Evolutionary conservation across 169 alveolate genomes (phyloP).

Genomic region (Plasmodium adleri): DNA sequence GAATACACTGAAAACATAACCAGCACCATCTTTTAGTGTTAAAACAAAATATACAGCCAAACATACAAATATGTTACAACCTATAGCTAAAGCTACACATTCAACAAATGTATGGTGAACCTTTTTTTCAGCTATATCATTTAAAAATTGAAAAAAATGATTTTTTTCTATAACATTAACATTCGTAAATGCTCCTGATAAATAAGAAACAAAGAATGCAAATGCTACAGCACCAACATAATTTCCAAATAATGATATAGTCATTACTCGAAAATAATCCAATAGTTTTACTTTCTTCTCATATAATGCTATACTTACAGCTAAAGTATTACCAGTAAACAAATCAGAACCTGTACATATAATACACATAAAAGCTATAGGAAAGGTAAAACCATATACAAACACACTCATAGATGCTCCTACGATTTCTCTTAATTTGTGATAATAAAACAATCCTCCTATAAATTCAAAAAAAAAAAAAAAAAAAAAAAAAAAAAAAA

Average conservation of each 20-base stretch:
- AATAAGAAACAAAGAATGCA: constrained; percentile 78
- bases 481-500: background rate
- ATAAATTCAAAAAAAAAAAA: background rate
- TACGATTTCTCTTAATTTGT: constrained; percentile 53
- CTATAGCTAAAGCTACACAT: constrained; percentile 79
- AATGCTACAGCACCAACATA: constrained; percentile 81
- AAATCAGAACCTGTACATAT: constrained; percentile 86
- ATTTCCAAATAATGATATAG: constrained; percentile 82
- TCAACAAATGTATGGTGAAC: constrained; percentile 77
- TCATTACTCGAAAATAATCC: constrained; percentile 71
- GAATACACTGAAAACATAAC: constrained; percentile 75
- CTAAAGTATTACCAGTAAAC: constrained; percentile 84
- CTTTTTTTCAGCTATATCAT: constrained; percentile 65
- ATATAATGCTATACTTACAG: constrained; percentile 76
- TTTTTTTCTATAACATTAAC: background rate
- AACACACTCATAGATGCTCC: constrained; percentile 52
- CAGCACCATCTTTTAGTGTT: constrained; percentile 74
- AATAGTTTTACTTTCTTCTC: constrained; percentile 35
- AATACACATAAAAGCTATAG: constrained; percentile 83
- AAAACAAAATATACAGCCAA: constrained; percentile 82
- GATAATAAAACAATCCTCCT: constrained; percentile 67
- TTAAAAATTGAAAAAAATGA: constrained; percentile 61
- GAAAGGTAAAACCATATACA: constrained; percentile 83
- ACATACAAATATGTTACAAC: constrained; percentile 85
- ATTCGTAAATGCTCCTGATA: constrained; percentile 78